These are phyloP conservation scores for Sugiyamaella grinbergsii DNA, from an alignment of 1,139 yeast species.

Conservation along the genomic window DNA sequence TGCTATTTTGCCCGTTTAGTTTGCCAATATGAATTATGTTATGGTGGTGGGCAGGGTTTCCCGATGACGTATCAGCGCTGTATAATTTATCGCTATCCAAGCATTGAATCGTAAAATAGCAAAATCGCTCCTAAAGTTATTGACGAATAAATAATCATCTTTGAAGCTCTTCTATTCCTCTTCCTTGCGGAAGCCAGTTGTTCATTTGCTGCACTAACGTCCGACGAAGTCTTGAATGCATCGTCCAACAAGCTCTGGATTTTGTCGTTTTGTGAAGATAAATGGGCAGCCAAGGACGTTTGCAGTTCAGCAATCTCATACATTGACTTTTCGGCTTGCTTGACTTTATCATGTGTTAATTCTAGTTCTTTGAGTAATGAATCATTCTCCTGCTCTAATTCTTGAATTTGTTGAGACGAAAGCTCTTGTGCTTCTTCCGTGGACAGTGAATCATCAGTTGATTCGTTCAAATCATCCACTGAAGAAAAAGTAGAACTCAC, in stretches of 20 bases:
- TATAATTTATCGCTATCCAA: slow-evolving; percentile 43
- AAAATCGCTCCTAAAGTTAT: slow-evolving; percentile 63
- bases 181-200: slow-evolving; percentile 71
- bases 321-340: slow-evolving; percentile 69
- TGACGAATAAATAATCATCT: slow-evolving; percentile 62
- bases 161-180: slow-evolving; percentile 70
- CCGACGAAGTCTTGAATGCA: slow-evolving; percentile 68
- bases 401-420: slow-evolving; percentile 62
- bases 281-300: slow-evolving; percentile 72
- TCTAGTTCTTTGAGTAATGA: slow-evolving; percentile 70
- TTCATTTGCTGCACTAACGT: slow-evolving; percentile 73
- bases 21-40: too few relatives aligned
- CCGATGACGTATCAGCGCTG: too few relatives aligned
- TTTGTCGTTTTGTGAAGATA: slow-evolving; percentile 73
- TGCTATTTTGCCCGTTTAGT: not conserved
- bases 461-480: not conserved
- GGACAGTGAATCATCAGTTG: not conserved
- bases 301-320: slow-evolving; percentile 79
- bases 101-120: slow-evolving; percentile 61
- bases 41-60: too few relatives aligned
- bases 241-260: slow-evolving; percentile 68
- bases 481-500: not conserved
- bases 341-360: slow-evolving; percentile 44
- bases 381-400: slow-evolving; percentile 71
- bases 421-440: not conserved